Percentiles rank a stretch among this genome's conserved stretches.
Evolutionary conservation across 495 filamentous ascomycete species (phyloP).

Genomic region (Rhypophila decipiens): DNA sequence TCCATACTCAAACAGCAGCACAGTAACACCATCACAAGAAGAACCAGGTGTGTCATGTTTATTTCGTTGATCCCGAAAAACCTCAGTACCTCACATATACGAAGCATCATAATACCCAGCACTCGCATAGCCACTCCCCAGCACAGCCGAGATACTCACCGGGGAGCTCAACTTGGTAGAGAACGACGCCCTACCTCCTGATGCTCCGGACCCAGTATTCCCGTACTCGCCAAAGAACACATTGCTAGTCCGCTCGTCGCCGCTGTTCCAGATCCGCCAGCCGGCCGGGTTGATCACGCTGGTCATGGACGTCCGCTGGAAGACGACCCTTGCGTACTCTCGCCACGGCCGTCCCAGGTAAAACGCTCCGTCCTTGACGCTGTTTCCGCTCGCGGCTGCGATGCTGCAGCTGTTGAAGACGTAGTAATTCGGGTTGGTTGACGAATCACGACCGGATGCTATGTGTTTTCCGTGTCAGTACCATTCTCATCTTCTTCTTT

Average conservation of each 20-base stretch:
- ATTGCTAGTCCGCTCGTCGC: constrained; percentile 42
- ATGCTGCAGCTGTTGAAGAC: constrained; percentile 54
- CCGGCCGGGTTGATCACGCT: constrained; percentile 54
- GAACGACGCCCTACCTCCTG: constrained; percentile 54
- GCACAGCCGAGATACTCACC: constrained; percentile 40
- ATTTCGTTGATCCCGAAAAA: background rate
- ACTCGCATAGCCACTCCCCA: constrained; percentile 44
- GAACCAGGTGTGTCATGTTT: too few species aligned
- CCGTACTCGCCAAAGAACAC: constrained; percentile 54
- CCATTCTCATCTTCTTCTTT: too few species aligned
- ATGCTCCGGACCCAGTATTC: constrained; percentile 52
- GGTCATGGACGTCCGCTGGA: constrained; percentile 52
- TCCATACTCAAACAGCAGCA: too few species aligned
- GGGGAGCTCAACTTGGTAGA: constrained; percentile 37
- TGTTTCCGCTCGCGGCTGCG: constrained; percentile 39
- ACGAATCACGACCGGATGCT: constrained; percentile 52
- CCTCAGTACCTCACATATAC: constrained; percentile 10
- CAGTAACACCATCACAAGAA: background rate
- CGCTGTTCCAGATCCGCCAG: constrained; percentile 53
- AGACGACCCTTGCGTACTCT: constrained; percentile 53
- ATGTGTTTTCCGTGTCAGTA: background rate
- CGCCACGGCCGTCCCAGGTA: constrained; percentile 65
- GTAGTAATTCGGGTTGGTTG: constrained; percentile 49
- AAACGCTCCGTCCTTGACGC: constrained; percentile 43
- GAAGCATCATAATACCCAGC: constrained; percentile 20